These are phyloP conservation scores for Chalaropsis thielavioides DNA, from an alignment of 2,329 filamentous ascomycete species.

Conservation along the genomic window DNA sequence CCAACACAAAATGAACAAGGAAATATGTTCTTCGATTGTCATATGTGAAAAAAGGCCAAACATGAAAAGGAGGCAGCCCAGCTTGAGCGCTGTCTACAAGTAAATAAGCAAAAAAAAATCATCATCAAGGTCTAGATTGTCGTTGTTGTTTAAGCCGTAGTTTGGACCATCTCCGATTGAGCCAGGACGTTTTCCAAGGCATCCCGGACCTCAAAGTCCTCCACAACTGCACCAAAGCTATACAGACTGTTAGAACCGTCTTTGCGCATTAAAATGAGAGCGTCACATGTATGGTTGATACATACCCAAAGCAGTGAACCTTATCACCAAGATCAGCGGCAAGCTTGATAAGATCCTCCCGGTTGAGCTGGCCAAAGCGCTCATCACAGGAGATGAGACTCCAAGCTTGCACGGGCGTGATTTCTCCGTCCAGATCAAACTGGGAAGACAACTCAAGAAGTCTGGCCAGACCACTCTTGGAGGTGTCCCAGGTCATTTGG, in stretches of 20 bases:
- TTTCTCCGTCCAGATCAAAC: slow-evolving; percentile 72
- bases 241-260: slow-evolving; percentile 7
- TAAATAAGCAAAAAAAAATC: not conserved
- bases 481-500: slow-evolving; percentile 66
- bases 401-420: slow-evolving; percentile 94
- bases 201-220: slow-evolving; percentile 59
- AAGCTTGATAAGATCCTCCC: slow-evolving; percentile 55
- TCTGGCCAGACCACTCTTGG: slow-evolving; percentile 61
- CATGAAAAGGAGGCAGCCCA: not conserved
- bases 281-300: slow-evolving; percentile 20
- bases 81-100: not conserved
- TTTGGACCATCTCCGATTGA: slow-evolving; percentile 3
- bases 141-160: not conserved
- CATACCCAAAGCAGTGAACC: slow-evolving; percentile 83
- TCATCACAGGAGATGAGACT: slow-evolving; percentile 63
- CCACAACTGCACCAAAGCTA: slow-evolving; percentile 50
- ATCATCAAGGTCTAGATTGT: not conserved
- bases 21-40: not conserved
- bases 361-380: slow-evolving; percentile 48
- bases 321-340: slow-evolving; percentile 63
- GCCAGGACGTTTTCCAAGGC: slow-evolving; percentile 58
- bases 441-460: slow-evolving; percentile 72
- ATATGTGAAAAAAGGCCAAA: not conserved
- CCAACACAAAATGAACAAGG: not conserved
- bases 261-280: not conserved